Base-by-base conservation (phyloP, 2,329 filamentous ascomycete genomes). In the Fusarium fujikuroi region DNA sequence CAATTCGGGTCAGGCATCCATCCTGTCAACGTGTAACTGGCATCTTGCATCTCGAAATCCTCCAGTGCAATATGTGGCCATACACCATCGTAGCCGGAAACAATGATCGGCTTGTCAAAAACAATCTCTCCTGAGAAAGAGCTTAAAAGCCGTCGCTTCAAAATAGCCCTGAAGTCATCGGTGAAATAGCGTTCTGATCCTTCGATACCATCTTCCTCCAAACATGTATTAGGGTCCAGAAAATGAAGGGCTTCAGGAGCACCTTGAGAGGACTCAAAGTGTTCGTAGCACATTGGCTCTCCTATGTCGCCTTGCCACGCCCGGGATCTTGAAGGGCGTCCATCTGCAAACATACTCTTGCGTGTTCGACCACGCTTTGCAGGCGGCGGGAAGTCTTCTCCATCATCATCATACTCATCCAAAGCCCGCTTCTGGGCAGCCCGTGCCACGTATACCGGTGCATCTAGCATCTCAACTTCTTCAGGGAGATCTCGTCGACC, bases 361-460 rank as follows among this genome's bases (percentile, higher is more conserved):
- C 70, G 77, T 62, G 74, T 74, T 52, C 66, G 75, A 3, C 56
- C 66, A 56, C 78, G 73, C 56, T 80, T 80, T 32, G 66, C 47
- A 28, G 66, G 63, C 8, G 73, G 69, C 37, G 60, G 54, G 7
- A 44, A 43, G 21, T 73, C 62, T 14, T 73, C 68, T 21, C 73
- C 74, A 7, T 69, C 73, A 11, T 75, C 74, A 12, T 75, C 70
- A 28, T 67, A 63, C 34, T 78, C 79, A 19, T 79, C 77, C 8
- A 70, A 60, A 5, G 69, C 75, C 39, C 79, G 79, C 66, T 82
- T 83, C 15, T 80, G 77, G 18, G 81, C 79, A 53, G 79, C 63
- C 69, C 83, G 82, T 15, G 81, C 81, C n/a, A 78, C 81, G 76
- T 89, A 89, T 34, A 87, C 85, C 6, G 87, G 87, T 4, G 87